Percentiles rank a stretch among this genome's conserved stretches.
phyloP scores from a whole-genome alignment of 768 basidiomycete genomes.

The Naganishia kalamii region DNA sequence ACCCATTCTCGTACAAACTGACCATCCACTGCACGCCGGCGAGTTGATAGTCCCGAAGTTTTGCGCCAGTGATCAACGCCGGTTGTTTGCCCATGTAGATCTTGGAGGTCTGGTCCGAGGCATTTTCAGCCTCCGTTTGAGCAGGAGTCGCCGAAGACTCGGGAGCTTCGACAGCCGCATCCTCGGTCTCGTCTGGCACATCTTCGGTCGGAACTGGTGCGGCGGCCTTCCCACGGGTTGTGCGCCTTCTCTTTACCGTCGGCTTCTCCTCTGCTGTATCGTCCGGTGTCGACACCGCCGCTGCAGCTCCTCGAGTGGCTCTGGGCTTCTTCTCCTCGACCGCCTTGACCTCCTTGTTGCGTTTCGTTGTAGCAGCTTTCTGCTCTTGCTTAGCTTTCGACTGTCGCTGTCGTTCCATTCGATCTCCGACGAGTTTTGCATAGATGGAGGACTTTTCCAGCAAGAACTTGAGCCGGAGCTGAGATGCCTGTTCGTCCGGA shows the following conservation, averaged over 20 bases:
- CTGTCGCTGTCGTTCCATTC: constrained; percentile 58
- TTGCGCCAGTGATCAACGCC: constrained; percentile 71
- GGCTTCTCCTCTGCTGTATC: constrained; percentile 1
- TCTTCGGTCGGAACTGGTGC: not conserved
- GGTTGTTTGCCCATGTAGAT: constrained; percentile 55
- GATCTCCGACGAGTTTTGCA: constrained; percentile 61
- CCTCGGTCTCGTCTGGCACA: constrained; percentile 32
- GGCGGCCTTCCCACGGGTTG: constrained; percentile 9
- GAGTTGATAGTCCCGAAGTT: constrained; percentile 80
- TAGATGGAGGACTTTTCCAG: constrained; percentile 73
- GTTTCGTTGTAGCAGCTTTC: constrained; percentile 17
- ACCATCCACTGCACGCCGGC: constrained; percentile 96
- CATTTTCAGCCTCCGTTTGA: constrained; percentile 6
- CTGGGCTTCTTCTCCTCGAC: constrained; percentile 18
- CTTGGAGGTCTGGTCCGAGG: constrained; percentile 43
- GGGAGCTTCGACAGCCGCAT: not conserved
- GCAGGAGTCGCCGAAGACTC: not conserved
- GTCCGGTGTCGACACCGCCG: not conserved
- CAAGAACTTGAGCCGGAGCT: constrained; percentile 55
- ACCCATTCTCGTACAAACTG: constrained; percentile 65
- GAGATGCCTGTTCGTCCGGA: constrained; percentile 10
- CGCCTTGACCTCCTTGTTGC: constrained; percentile 25
- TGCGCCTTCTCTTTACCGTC: constrained; percentile 1
- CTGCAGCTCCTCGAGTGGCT: constrained; percentile 12
- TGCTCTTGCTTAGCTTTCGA: constrained; percentile 27